phyloP scores from a whole-genome alignment of 176 grass and related monocot species.

The Hordeum marinum region DNA sequence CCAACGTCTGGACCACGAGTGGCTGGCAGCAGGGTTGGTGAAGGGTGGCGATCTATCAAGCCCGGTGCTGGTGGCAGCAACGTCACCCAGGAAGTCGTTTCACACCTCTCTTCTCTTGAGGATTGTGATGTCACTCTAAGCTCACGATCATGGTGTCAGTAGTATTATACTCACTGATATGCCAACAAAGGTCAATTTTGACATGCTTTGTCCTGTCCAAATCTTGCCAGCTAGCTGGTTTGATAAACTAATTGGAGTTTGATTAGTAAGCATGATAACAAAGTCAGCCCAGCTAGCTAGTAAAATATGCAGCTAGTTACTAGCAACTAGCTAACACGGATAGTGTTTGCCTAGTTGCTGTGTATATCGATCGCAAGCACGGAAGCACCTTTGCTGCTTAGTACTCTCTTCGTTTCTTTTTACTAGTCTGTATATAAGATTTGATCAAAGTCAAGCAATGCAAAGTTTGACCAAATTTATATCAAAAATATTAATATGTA shows the following conservation, averaged over 20 bases:
- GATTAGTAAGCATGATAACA: background rate
- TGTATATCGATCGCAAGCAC: background rate
- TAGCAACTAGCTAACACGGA: too few species aligned
- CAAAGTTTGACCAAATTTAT: too few species aligned
- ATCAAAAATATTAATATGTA: too few species aligned
- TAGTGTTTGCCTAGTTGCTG: background rate
- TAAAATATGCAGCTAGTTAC: background rate
- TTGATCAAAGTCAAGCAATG: too few species aligned
- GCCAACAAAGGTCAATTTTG: constrained; percentile 9
- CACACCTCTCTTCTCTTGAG: background rate
- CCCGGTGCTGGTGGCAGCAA: too few species aligned
- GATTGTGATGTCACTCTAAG: constrained; percentile 18
- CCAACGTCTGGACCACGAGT: constrained; percentile 19
- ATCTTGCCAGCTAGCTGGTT: background rate
- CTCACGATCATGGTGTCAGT: background rate
- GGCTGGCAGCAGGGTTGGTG: background rate
- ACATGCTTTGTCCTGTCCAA: background rate
- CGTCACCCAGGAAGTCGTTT: background rate
- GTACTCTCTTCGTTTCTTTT: too few species aligned
- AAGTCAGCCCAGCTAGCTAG: background rate
- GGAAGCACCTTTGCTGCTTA: too few species aligned
- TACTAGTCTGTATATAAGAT: too few species aligned
- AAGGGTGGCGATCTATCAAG: background rate
- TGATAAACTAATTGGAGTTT: background rate
- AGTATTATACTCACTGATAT: background rate